Base-by-base conservation (phyloP, 768 basidiomycete species). In the Tricholoma hemisulphureum region DNA sequence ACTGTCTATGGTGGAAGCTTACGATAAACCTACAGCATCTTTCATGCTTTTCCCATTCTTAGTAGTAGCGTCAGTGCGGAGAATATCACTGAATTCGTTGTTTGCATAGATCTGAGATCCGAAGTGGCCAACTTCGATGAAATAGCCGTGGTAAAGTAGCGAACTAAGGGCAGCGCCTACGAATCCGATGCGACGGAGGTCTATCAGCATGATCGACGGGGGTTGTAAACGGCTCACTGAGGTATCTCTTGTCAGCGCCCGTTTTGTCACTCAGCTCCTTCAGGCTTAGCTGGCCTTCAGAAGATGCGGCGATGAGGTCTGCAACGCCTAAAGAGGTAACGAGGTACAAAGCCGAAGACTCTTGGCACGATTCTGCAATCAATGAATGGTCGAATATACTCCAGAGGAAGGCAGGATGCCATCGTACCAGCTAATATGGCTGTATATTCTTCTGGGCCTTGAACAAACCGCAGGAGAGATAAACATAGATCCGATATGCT, bases 371-470 rank as follows among this genome's bases (percentile, higher is more conserved):
- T 23, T 51, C 55, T 56, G 16, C 16, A 21, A 29, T 16, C 45
- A 14, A 21, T 26, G 16, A n/a, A 32, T 10, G 41, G 46, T 34
- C 14, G 41, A 41, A 16, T 18, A 43, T 20, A 18, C 16, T 2
- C 13, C 8, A 10, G 10, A 2, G 4, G 5, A 31, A 6, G 26
- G 21, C 7, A n/a, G 7, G n/a, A n/a, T n/a, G n/a, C n/a, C n/a
- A n/a, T 26, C 51, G 26, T 34, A 56, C 55, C 55, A 26, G 55
- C 55, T 21, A 57, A 49, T n/a, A 50, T 34, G n/a, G 55, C 55
- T 16, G 55, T 57, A 35, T 57, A 57, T n/a, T 57, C 55, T 50
- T 57, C 45, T 16, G 46, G 55, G 9, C 55, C 55, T 57, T 57
- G 55, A 31, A 57, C 55, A n/a, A 31, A 46, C 21, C 46, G 24